Conservation (phyloP, 192 early-diverging fungal genomes). For the Entophlyctis luteolus region DNA sequence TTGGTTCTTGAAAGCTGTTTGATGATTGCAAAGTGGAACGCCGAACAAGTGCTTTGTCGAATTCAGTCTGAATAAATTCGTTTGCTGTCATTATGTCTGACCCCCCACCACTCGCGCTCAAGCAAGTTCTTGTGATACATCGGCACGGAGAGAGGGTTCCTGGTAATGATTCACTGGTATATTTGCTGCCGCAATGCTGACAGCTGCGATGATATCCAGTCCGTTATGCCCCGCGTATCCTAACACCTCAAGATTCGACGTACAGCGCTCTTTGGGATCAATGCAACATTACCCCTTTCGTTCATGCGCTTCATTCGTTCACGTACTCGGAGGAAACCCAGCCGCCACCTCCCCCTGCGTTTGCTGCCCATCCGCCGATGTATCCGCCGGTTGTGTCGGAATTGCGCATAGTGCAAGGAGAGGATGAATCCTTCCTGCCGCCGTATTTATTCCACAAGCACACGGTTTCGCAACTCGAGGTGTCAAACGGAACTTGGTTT, state of each 20-base stretch:
- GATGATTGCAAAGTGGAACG: slow-evolving; percentile 3
- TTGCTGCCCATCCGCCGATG: neutral
- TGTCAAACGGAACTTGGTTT: neutral
- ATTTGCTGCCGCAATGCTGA: no score
- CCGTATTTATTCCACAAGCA: neutral
- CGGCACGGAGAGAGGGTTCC: slow-evolving; percentile 23
- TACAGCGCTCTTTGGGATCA: neutral
- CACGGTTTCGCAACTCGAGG: neutral
- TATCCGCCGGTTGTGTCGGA: slow-evolving; percentile 8
- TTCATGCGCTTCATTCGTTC: neutral
- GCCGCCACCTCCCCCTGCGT: neutral
- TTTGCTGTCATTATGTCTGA: neutral
- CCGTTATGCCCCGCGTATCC: neutral
- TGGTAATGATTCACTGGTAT: neutral
- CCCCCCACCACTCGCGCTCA: no score
- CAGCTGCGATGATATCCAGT: no score
- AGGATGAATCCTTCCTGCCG: neutral
- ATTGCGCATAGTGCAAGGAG: slow-evolving; percentile 1
- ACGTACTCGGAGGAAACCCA: neutral
- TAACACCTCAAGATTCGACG: neutral
- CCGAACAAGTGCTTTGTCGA: neutral
- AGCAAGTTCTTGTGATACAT: slow-evolving; percentile 16
- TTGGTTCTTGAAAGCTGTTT: neutral
- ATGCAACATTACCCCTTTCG: neutral
- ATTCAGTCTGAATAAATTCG: neutral